Base-by-base conservation (phyloP, 345 rosid genomes). In the Eucalyptus pauciflora region DNA sequence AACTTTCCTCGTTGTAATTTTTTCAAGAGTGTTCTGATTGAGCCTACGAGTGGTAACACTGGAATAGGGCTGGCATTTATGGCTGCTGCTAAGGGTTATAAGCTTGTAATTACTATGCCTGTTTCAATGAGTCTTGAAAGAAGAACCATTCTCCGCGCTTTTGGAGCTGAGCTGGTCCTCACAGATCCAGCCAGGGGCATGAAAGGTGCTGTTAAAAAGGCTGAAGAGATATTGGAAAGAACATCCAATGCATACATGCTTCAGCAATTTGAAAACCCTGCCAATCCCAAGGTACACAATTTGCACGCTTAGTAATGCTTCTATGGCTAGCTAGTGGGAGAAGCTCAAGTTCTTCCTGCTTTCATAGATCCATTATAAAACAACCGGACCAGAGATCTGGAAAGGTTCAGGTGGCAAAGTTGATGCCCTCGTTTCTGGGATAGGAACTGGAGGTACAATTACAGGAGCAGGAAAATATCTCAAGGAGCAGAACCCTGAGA, bases 31-130 rank as follows among this genome's bases (percentile, higher is more conserved):
- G 94, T 94, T 86, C 91, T 95, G 64, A 94, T 96, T 43, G 98
- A 96, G 94, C 96, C 95, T 24, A 95, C 96, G 14, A 96, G 97
- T n/a, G 96, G 97, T 6, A 96, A 96, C 87, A 95, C 97, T 15
- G 94, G 95, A 87, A 95, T 95, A 46, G 96, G 97, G 79, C 89
- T 95, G 92, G 97, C 98, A 79, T 96, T 96, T 90, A 91, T 94
- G 91, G 97, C 96, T 49, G 96, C 97, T 76, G 96, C 95, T n/a
- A 96, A 94, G 90, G 94, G 98, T 51, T 96, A 95, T 93, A 93
- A 67, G 87, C 94, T 95, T 62, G 92, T 95, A 64, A 92, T 96
- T 87, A 93, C 95, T 10, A 96, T 96, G 98, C 98, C 98, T 52
- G 92, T 96, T 89, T 93, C 97, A 24, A 94, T 95, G 97, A 96